phyloP scores from a whole-genome alignment of 768 basidiomycete species.

The Podaxis rugospora region DNA sequence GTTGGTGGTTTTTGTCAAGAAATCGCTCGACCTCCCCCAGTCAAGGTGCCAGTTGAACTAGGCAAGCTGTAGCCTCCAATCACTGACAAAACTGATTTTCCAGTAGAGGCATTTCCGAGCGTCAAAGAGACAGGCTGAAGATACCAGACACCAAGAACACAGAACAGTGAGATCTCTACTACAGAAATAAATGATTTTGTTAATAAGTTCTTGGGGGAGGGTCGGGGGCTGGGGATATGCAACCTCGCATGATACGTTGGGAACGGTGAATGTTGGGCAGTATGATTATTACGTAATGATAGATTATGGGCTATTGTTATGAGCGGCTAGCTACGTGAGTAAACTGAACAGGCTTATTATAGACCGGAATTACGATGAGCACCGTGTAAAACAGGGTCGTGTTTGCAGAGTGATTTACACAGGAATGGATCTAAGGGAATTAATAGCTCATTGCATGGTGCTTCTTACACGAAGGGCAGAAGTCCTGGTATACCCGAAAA shows the following conservation, averaged over 20 bases:
- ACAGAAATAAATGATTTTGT: neutral
- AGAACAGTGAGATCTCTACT: neutral
- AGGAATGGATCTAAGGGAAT: too few relatives aligned
- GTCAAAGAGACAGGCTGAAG: neutral
- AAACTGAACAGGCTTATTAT: too few relatives aligned
- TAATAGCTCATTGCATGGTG: too few relatives aligned
- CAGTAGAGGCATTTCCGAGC: neutral
- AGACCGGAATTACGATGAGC: too few relatives aligned
- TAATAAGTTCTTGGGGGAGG: neutral
- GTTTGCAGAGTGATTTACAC: too few relatives aligned
- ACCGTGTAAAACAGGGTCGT: too few relatives aligned
- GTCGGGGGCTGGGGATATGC: neutral
- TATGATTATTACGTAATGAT: too few relatives aligned
- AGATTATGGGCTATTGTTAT: too few relatives aligned
- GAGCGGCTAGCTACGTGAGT: too few relatives aligned
- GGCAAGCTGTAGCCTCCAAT: neutral
- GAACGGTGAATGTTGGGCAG: too few relatives aligned
- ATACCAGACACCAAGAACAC: neutral
- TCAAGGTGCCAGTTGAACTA: neutral
- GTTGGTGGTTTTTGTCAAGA: neutral
- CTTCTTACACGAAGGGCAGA: too few relatives aligned
- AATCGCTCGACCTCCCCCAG: neutral
- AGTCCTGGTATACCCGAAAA: too few relatives aligned
- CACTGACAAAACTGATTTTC: neutral
- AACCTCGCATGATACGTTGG: neutral